Base-by-base conservation (phyloP, 2,329 filamentous ascomycete species). In the Colletotrichum nymphaeae region DNA sequence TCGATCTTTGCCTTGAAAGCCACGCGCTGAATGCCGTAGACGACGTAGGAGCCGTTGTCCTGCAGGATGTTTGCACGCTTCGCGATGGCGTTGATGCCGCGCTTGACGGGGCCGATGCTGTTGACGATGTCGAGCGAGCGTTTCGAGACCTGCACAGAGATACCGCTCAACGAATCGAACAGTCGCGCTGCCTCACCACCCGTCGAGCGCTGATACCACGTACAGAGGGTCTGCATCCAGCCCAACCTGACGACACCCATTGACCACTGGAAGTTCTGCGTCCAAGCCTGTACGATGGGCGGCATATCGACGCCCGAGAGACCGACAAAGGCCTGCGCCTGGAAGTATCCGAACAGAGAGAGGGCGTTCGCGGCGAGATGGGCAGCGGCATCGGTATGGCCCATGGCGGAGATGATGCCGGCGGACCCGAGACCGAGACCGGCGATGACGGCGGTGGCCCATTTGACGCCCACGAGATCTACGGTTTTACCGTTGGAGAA, bases 211-310 rank as follows among this genome's bases (percentile, higher is more conserved):
- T 98, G 95, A 81, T 98, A 98, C 96, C 96, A 98, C 42, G 95
- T 97, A 74, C 94, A 94, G 79, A 98, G 93, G 63, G 87, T 87
- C 85, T 98, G 95, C 84, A 98, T 89, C 82, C 97, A 98, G 24
- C 87, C 88, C 56, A 98, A 88, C 63, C 90, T 90, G 78, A 98
- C 97, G 78, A 98, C 95, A 78, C 96, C 96, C 94, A 98, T 97
- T 80, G 93, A 97, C 96, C 96, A 98, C 82, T 97, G 94, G 86
- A 98, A 98, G 84, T 98, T 96, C 84, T 98, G 95, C 1, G 95
- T 98, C 96, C 96, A 98, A 0, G 95, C 89, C 79, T 94, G 89
- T 68, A 97, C 96, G 74, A 98, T 94, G 0, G 96, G 96, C 11
- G 96, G 96, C 67, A 98, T 89, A 60, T 88, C 87, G 19, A 98